These are phyloP conservation scores for Cephalotrichum gorgonifer DNA, from an alignment of 2,329 filamentous ascomycete species.

Conservation along the genomic window DNA sequence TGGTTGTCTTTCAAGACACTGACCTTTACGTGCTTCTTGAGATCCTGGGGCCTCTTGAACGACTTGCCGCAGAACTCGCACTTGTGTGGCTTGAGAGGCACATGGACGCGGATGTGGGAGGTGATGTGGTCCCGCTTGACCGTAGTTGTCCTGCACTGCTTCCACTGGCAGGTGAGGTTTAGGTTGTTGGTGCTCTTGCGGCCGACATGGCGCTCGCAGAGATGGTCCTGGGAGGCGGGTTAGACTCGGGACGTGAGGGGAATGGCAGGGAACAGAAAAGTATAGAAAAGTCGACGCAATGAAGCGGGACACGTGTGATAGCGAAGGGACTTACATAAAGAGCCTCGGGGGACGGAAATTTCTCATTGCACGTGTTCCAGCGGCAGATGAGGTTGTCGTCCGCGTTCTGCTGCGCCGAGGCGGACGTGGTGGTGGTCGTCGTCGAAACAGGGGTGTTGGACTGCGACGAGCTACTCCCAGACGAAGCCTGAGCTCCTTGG, in stretches of 20 bases:
- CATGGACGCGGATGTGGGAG: conserved; percentile 95
- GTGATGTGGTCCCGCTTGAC: conserved; percentile 99
- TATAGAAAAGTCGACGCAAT: no score
- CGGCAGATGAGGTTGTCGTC: conserved; percentile 51
- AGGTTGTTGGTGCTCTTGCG: conserved; percentile 99
- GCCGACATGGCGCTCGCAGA: conserved; percentile 95
- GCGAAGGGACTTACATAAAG: conserved; percentile 54
- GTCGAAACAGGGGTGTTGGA: conserved; percentile 41
- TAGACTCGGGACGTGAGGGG: neutral
- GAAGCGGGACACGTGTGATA: no score
- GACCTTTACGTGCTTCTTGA: conserved; percentile 97
- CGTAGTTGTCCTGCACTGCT: conserved; percentile 87
- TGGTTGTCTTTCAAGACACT: conserved; percentile 10
- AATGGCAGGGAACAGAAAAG: neutral
- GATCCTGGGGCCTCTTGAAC: conserved; percentile 96
- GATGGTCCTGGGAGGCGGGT: conserved; percentile 68
- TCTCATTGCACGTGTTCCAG: conserved; percentile 49
- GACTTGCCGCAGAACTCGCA: conserved; percentile 98
- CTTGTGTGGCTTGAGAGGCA: conserved; percentile 98
- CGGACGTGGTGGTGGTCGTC: conserved; percentile 32
- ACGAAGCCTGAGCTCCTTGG: conserved; percentile 6
- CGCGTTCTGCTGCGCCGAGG: conserved; percentile 31
- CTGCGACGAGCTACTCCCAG: conserved; percentile 35
- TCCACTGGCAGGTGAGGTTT: conserved; percentile 96
- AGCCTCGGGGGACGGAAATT: conserved; percentile 44